These are phyloP conservation scores for Claviceps maximensis DNA, from an alignment of 2,329 filamentous ascomycete species.

Conservation along the genomic window DNA sequence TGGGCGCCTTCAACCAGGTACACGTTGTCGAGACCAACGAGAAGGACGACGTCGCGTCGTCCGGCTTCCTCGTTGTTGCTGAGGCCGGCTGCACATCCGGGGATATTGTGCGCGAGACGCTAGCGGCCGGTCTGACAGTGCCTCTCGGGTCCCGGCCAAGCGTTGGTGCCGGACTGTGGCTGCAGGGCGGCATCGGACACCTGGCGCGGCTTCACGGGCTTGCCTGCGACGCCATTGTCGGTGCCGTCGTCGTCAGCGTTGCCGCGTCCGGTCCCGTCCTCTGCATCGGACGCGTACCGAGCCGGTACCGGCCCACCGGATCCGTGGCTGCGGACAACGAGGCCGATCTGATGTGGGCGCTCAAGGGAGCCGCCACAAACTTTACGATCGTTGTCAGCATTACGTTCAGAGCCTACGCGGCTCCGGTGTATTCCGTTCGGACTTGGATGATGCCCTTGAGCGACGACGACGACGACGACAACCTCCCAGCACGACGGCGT, in stretches of 20 bases:
- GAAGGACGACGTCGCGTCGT: constrained; percentile 5
- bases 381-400: constrained; percentile 44
- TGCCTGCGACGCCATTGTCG: constrained; percentile 41
- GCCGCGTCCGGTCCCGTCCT: no score
- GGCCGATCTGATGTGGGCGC: constrained; percentile 40
- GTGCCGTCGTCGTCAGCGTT: no score
- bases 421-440: constrained; percentile 25
- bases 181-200: constrained; percentile 51
- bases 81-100: constrained; percentile 42
- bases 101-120: no score
- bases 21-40: constrained; percentile 21
- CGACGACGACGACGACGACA: constrained; percentile 10
- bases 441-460: constrained; percentile 27
- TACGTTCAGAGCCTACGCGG: constrained; percentile 32
- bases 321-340: constrained; percentile 28
- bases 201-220: constrained; percentile 42
- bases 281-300: constrained; percentile 36
- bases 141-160: no score
- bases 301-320: neutral
- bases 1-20: constrained; percentile 44
- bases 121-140: no score
- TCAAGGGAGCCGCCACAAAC: constrained; percentile 46
- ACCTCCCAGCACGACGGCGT: no score
- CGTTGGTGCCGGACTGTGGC: constrained; percentile 34
- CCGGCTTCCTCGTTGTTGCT: constrained; percentile 30